A percentile compares a stretch with the other conserved stretches of the same genome.
Conservation (phyloP, 1,139 yeast species). For the Geotrichum macrosporum region DNA sequence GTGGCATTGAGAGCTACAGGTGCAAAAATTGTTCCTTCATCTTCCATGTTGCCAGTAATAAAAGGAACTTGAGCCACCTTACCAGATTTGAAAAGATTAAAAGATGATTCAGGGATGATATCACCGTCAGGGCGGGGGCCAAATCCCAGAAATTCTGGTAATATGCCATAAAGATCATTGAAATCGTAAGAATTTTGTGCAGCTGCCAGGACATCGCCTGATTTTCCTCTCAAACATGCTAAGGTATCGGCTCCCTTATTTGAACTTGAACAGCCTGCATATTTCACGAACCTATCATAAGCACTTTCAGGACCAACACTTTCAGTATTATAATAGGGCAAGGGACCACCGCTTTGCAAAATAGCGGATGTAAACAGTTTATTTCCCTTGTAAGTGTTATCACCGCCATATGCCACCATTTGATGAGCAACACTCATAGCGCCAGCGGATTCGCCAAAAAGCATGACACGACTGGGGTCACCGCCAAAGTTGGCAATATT, state of each 20-base stretch:
- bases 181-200: constrained; percentile 22
- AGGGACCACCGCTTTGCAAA: constrained; percentile 28
- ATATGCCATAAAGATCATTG: constrained; percentile 12
- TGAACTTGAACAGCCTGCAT: constrained; percentile 23
- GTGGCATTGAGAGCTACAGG: constrained; percentile 17
- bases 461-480: constrained; percentile 32
- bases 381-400: constrained; percentile 20
- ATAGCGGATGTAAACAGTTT: constrained; percentile 31
- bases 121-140: constrained; percentile 28
- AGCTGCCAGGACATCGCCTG: constrained; percentile 19
- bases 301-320: constrained; percentile 21
- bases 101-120: constrained; percentile 18
- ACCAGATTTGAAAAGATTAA: constrained; percentile 19
- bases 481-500: constrained; percentile 37
- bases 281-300: constrained; percentile 22
- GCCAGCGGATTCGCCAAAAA: constrained; percentile 39
- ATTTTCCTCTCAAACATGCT: constrained; percentile 24
- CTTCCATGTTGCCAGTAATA: constrained; percentile 27
- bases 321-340: constrained; percentile 21
- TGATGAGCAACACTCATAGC: constrained; percentile 33
- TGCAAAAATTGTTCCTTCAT: constrained; percentile 28
- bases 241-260: constrained; percentile 18
- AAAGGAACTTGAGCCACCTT: constrained; percentile 25
- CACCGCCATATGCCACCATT: constrained; percentile 25
- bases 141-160: constrained; percentile 19